phyloP scores from a whole-genome alignment of 1,284 basidiomycete species.

The Leccinum cinnamomeum region DNA sequence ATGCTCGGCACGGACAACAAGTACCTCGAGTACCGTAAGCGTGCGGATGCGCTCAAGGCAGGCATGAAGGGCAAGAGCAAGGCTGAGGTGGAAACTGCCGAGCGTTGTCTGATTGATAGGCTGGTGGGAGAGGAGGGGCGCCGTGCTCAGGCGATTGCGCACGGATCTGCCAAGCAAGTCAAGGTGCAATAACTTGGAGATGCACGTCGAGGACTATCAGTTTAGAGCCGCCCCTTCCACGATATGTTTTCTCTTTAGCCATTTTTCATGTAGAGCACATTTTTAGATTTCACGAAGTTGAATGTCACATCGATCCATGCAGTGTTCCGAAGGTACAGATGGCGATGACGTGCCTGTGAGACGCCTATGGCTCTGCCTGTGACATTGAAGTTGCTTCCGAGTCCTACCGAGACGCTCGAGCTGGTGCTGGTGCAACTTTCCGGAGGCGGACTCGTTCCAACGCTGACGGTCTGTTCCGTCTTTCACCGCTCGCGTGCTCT shows the following conservation, averaged over 20 bases:
- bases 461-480: slow-evolving; percentile 36
- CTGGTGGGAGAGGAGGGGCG: slow-evolving; percentile 73
- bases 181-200: slow-evolving; percentile 1
- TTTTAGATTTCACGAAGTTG: no score
- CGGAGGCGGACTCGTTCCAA: slow-evolving; percentile 25
- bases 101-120: slow-evolving; percentile 53
- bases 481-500: slow-evolving; percentile 47
- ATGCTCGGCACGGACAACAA: slow-evolving; percentile 85
- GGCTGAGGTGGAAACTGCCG: slow-evolving; percentile 53
- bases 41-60: slow-evolving; percentile 54
- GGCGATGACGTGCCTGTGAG: no score
- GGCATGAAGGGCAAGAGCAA: slow-evolving; percentile 53
- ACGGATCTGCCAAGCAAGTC: slow-evolving; percentile 7
- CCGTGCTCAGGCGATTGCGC: slow-evolving; percentile 61
- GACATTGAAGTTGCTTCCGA: background rate
- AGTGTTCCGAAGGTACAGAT: no score
- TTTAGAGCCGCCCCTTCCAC: no score
- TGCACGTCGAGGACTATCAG: background rate
- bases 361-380: no score
- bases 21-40: slow-evolving; percentile 75
- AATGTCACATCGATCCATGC: no score
- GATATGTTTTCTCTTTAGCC: no score
- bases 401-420: slow-evolving; percentile 46
- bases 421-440: slow-evolving; percentile 41
- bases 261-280: no score